phyloP scores from a whole-genome alignment of 2,329 filamentous ascomycete genomes.

The Pleoardoris graminearum region DNA sequence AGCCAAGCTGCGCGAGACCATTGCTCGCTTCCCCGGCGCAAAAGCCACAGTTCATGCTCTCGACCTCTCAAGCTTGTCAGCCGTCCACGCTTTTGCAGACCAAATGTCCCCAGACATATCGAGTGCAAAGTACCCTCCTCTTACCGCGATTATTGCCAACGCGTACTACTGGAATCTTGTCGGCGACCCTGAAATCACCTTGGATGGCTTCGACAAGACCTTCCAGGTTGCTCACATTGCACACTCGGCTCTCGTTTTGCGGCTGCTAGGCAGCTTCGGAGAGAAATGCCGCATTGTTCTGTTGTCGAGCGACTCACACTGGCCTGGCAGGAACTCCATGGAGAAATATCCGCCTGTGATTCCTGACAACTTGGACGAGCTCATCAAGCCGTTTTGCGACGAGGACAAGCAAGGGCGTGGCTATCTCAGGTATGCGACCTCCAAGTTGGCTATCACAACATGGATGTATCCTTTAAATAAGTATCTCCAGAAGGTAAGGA shows the following conservation, averaged over 20 bases:
- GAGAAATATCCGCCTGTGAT: constrained; percentile 42
- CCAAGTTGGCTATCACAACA: constrained; percentile 47
- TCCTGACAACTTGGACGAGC: constrained; percentile 38
- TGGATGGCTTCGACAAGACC: constrained; percentile 14
- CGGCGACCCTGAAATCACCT: neutral
- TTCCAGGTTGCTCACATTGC: constrained; percentile 10
- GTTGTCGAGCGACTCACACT: constrained; percentile 38
- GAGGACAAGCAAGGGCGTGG: constrained; percentile 37
- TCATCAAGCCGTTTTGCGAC: constrained; percentile 39
- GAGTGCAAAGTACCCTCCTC: constrained; percentile 1
- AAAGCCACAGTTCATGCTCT: constrained; percentile 3
- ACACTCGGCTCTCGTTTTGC: constrained; percentile 8
- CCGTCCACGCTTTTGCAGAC: constrained; percentile 8
- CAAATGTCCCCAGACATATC: neutral
- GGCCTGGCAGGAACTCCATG: constrained; percentile 43
- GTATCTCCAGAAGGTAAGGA: too few species aligned
- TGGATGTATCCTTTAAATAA: constrained; percentile 48
- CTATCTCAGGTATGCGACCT: constrained; percentile 48
- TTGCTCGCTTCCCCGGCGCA: constrained; percentile 2
- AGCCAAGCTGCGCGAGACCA: neutral
- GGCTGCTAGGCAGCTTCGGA: constrained; percentile 7
- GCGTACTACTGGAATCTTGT: constrained; percentile 14
- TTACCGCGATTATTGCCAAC: constrained; percentile 13
- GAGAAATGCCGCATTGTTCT: constrained; percentile 7
- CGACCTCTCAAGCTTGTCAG: constrained; percentile 9